Evolutionary conservation across 371 early-diverging fungal genomes (phyloP).

Genomic region (Phascolomyces articulosus): DNA sequence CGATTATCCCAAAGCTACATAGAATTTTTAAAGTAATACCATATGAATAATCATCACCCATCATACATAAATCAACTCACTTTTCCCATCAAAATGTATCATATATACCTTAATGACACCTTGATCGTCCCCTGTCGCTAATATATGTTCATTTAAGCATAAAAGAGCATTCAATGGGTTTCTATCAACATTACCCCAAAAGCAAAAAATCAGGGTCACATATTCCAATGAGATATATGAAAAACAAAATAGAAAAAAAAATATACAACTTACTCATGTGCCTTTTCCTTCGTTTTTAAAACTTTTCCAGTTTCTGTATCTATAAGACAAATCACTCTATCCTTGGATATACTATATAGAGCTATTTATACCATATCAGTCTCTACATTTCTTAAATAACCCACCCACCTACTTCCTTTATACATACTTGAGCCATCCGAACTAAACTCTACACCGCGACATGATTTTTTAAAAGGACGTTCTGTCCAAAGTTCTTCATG

Average conservation of each 20-base stretch:
- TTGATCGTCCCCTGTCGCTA: conserved; percentile 92
- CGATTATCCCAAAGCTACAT: conserved; percentile 86
- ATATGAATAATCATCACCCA: no score
- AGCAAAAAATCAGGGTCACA: no score
- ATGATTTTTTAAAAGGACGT: conserved; percentile 80
- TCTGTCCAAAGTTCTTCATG: conserved; percentile 61
- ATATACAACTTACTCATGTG: conserved; percentile 73
- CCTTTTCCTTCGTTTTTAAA: conserved; percentile 58
- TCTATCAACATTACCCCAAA: conserved; percentile 41
- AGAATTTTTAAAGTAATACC: not conserved
- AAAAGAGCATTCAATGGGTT: conserved; percentile 75
- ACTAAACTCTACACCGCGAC: conserved; percentile 78
- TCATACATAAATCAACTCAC: no score
- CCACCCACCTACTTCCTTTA: not conserved
- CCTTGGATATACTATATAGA: conserved; percentile 83
- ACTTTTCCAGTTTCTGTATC: conserved; percentile 72
- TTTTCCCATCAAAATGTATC: not conserved
- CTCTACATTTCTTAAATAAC: not conserved
- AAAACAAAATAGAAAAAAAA: not conserved
- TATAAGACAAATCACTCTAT: conserved; percentile 74
- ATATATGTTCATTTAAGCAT: conserved; percentile 64
- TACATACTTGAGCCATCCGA: conserved; percentile 68
- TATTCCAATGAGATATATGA: no score
- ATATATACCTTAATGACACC: conserved; percentile 81
- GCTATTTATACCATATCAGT: conserved; percentile 60